Base-by-base conservation (phyloP, 2,329 filamentous ascomycete genomes). In the Stachybotrys chlorohalonatus region DNA sequence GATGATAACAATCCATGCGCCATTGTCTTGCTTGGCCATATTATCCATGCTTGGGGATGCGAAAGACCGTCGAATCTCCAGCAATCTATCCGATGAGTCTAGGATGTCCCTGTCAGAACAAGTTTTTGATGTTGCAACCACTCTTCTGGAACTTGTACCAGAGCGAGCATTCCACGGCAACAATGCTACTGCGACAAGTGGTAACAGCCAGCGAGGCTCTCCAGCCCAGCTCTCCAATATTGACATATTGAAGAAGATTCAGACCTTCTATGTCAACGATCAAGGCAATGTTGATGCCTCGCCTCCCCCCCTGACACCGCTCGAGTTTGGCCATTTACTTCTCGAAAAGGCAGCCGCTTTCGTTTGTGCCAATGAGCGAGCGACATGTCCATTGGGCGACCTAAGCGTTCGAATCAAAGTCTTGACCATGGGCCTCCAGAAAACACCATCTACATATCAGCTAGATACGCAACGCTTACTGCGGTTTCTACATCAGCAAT, bases 1-100 rank as follows among this genome's bases (percentile, higher is more conserved):
- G 66, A 97, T 99, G 93, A 71, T 95, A 15, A 83, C 88, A 2
- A 75, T 89, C 24, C 93, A 97, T 70, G 87, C 92, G 32, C 93
- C 93, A 39, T 71, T 95, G 31, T 80, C 87, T 53, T 70, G 69
- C 46, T 54, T 73, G 32, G 68, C 69, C 5, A 79, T 84, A 2
- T 70, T 95, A n/a, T 82, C 85, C 4, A 86, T 82, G 82, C 71
- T 86, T 47, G 74, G 84, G 63, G 75, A 86, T 54, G 69, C 73
- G 3, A 75, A 71, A 56, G 71, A 72, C 13, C 66, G 67, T 39
- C 60, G 56, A 68, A 67, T 56, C 60, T 68, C 58, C 16, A 51
- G 52, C 54, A 24, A 59, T 57, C 49, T 71, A 75, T 54, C 70
- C 63, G 53, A 59, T 31, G 16, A 69, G 73, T 55, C 71, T 64